Evolutionary conservation across 1,284 basidiomycete genomes (phyloP), one percentile per base, ranked within the genome.

Genomic region (Anthracocystis panici-leucophaei): DNA sequence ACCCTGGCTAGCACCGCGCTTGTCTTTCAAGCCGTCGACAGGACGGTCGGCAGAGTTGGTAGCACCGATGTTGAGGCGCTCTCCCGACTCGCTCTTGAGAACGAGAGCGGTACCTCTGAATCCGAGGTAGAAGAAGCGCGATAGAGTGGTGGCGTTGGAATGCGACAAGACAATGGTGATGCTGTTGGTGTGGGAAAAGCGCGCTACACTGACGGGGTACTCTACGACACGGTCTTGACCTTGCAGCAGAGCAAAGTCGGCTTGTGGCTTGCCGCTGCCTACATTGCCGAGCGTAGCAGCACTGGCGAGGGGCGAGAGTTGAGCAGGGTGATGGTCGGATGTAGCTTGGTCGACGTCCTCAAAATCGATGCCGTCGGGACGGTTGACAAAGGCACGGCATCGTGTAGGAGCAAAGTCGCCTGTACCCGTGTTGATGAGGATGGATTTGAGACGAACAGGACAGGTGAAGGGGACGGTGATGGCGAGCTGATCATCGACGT

Each of bases 401-500:
- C 82, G 66, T 50, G 75, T 69, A 5, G 80, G 81, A 11, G 80
- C 79, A 57, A 82, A 77, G 33, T 84, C 83, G 29, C 83, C 81
- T 2, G 70, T 75, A 23, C 82, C 81, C 0, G 78, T 66, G 52
- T 82, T 79, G 35, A 84, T 63, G 20, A 84, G 65, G 45, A 84
- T 82, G 3, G 75, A 78, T 31, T 82, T 82, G 42, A 84, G 59
- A 7, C 79, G 58, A n/a, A 83, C 82, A 0, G 79, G 81, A 31
- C 70, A 75, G 16, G 78, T 80, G 57, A 84, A 84, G 12, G 83
- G 83, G 4, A 84, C 70, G 25, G 74, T 83, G 68, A 84, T 75
- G 57, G 82, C 81, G 51, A 84, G 78, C 71, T 82, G 79, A 60
- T 83, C 82, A 53, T 84, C 82, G 33, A 82, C 82, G 44, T 79